Percentiles rank a stretch among this genome's conserved stretches.
Evolutionary conservation across 2,329 filamentous ascomycete species (phyloP).

Genomic region (Xylogone sp.): DNA sequence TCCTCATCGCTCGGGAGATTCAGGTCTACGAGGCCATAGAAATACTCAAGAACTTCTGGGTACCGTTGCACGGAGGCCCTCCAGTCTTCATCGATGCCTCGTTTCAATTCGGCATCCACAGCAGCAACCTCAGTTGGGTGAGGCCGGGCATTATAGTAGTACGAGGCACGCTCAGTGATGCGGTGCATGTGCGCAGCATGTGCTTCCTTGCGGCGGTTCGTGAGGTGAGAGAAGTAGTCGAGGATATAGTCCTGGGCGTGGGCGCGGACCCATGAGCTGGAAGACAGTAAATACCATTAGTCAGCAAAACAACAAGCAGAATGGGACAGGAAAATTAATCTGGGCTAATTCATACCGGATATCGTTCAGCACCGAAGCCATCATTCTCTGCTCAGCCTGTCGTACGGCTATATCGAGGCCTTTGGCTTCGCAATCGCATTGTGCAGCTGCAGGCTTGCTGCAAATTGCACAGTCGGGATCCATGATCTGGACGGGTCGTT

Average conservation of each 20-base stretch:
- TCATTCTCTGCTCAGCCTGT: constrained; percentile 61
- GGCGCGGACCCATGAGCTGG: constrained; percentile 58
- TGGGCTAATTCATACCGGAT: constrained; percentile 49
- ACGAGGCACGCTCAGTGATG: constrained; percentile 50
- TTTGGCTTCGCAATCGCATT: constrained; percentile 64
- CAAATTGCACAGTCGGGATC: constrained; percentile 69
- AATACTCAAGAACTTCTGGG: constrained; percentile 79
- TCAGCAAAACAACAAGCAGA: neutral
- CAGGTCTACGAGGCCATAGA: constrained; percentile 66
- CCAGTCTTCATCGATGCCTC: constrained; percentile 78
- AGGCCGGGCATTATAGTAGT: constrained; percentile 54
- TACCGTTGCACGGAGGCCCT: constrained; percentile 70
- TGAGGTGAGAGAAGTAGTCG: constrained; percentile 59
- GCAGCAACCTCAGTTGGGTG: constrained; percentile 60
- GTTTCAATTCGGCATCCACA: constrained; percentile 64
- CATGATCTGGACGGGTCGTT: constrained; percentile 53
- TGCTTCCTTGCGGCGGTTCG: constrained; percentile 55
- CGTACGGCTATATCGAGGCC: constrained; percentile 59
- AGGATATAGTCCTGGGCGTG: constrained; percentile 67
- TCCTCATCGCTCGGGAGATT: constrained; percentile 61
- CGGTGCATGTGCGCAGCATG: constrained; percentile 54
- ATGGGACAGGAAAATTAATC: neutral
- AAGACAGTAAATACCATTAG: constrained; percentile 4
- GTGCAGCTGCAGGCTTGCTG: constrained; percentile 51
- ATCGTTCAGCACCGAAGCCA: constrained; percentile 58